These are phyloP conservation scores for Epichloe gansuensis DNA, from an alignment of 2,329 filamentous ascomycete species.

Conservation along the genomic window DNA sequence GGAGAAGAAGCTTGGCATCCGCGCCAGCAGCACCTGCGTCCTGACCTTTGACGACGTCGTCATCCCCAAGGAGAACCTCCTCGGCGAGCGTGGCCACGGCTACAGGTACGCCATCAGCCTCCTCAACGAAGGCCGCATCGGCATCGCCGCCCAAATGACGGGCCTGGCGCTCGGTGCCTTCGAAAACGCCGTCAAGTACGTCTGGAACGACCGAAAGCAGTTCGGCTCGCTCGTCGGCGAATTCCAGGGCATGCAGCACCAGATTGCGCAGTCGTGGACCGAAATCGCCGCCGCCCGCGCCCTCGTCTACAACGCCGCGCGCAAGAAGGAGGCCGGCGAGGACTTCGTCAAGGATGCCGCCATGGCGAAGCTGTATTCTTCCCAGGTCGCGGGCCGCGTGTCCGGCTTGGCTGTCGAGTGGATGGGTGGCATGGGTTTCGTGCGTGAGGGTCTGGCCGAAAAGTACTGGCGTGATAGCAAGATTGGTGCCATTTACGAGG, in stretches of 20 bases:
- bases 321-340: constrained; percentile 96
- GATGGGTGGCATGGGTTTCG: constrained; percentile 99
- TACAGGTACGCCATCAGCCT: constrained; percentile 97
- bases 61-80: constrained; percentile 74
- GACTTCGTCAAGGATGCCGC: constrained; percentile 92
- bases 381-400: constrained; percentile 82
- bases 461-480: constrained; percentile 98
- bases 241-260: constrained; percentile 99
- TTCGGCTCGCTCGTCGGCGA: constrained; percentile 88
- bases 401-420: constrained; percentile 84
- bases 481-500: constrained; percentile 97
- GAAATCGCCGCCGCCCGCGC: constrained; percentile 87
- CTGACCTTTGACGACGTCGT: constrained; percentile 95
- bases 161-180: constrained; percentile 88
- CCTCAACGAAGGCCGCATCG: constrained; percentile 92
- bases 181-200: constrained; percentile 86
- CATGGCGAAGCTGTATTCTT: constrained; percentile 95
- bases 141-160: constrained; percentile 98
- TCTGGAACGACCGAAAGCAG: constrained; percentile 97
- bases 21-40: constrained; percentile 90
- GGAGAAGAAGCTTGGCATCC: constrained; percentile 98
- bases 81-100: constrained; percentile 80
- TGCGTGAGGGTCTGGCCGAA: constrained; percentile 89
- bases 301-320: constrained; percentile 87
- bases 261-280: constrained; percentile 89